Percentiles rank a stretch among this genome's conserved stretches.
phyloP scores from a whole-genome alignment of 805 yeast species.

The Metschnikowia orientalis region DNA sequence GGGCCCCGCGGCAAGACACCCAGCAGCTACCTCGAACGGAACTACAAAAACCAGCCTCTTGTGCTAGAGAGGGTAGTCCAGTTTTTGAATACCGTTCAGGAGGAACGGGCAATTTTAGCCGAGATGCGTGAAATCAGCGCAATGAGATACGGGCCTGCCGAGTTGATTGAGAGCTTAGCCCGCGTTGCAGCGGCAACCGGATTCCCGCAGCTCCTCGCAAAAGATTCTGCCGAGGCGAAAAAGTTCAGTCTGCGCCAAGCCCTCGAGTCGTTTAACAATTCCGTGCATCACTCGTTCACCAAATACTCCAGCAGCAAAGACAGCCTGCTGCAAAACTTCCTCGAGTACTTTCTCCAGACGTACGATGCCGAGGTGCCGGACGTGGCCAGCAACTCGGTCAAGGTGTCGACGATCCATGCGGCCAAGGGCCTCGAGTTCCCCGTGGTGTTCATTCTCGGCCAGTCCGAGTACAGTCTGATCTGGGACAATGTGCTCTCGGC shows the following conservation, averaged over 20 bases:
- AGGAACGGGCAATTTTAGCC: slow-evolving; percentile 10
- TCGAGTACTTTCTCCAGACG: slow-evolving; percentile 38
- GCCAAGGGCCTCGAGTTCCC: slow-evolving; percentile 76
- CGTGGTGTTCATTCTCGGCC: slow-evolving; percentile 48
- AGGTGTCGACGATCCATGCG: slow-evolving; percentile 65
- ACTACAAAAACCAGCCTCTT: slow-evolving; percentile 11
- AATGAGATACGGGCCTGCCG: slow-evolving; percentile 12
- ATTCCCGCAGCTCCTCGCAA: slow-evolving; percentile 5
- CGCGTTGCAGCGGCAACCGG: slow-evolving; percentile 12
- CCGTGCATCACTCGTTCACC: slow-evolving; percentile 15
- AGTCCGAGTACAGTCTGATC: slow-evolving; percentile 6
- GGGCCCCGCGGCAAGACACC: neutral
- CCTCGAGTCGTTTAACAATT: slow-evolving; percentile 14
- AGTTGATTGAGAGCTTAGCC: slow-evolving; percentile 11
- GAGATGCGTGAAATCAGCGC: slow-evolving; percentile 6
- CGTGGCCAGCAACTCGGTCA: slow-evolving; percentile 33
- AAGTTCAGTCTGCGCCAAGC: slow-evolving; percentile 7
- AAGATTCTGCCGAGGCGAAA: slow-evolving; percentile 4
- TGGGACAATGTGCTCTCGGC: slow-evolving; percentile 11
- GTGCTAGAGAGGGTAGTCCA: slow-evolving; percentile 9
- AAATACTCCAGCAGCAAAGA: slow-evolving; percentile 7
- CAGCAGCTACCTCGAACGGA: slow-evolving; percentile 3
- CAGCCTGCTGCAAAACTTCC: slow-evolving; percentile 18
- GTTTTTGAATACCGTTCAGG: slow-evolving; percentile 14
- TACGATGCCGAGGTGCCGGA: slow-evolving; percentile 36